Evolutionary conservation across 2,329 filamentous ascomycete genomes (phyloP).

Genomic region (Paracoccidioides brasiliensis): DNA sequence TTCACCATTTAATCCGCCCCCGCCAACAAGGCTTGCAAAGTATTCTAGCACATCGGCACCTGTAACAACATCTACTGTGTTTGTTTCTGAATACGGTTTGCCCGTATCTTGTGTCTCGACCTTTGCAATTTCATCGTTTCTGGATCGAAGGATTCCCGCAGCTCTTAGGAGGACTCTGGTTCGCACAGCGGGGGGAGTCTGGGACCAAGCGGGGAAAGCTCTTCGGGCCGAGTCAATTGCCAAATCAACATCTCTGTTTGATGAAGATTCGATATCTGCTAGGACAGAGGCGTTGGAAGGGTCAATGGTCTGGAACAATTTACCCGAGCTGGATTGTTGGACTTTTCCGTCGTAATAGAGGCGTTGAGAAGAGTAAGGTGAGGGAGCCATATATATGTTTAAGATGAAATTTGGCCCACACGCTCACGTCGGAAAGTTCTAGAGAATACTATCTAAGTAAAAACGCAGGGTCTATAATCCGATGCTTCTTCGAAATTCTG

Average conservation of each 20-base stretch:
- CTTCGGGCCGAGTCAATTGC: slow-evolving; percentile 57
- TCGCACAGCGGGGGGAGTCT: slow-evolving; percentile 59
- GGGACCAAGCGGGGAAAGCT: slow-evolving; percentile 65
- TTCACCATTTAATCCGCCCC: slow-evolving; percentile 68
- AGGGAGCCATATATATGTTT: slow-evolving; percentile 16
- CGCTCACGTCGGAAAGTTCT: neutral
- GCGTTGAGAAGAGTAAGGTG: slow-evolving; percentile 41
- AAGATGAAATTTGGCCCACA: neutral
- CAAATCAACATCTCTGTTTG: slow-evolving; percentile 52
- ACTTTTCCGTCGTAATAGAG: slow-evolving; percentile 64
- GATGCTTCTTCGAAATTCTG: neutral
- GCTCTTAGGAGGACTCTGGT: slow-evolving; percentile 67
- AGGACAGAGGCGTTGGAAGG: slow-evolving; percentile 57
- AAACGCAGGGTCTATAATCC: neutral
- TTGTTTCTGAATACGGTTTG: slow-evolving; percentile 75
- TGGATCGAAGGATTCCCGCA: slow-evolving; percentile 56
- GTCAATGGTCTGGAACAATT: slow-evolving; percentile 59
- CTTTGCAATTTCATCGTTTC: slow-evolving; percentile 66
- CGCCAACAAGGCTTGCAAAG: slow-evolving; percentile 66
- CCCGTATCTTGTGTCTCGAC: slow-evolving; percentile 77
- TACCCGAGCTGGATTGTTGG: slow-evolving; percentile 46
- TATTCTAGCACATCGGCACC: slow-evolving; percentile 79
- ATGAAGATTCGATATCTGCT: slow-evolving; percentile 59
- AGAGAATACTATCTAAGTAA: neutral
- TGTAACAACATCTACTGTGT: slow-evolving; percentile 67